Conservation (phyloP, 768 basidiomycete species). For the Calvatia gigantea region DNA sequence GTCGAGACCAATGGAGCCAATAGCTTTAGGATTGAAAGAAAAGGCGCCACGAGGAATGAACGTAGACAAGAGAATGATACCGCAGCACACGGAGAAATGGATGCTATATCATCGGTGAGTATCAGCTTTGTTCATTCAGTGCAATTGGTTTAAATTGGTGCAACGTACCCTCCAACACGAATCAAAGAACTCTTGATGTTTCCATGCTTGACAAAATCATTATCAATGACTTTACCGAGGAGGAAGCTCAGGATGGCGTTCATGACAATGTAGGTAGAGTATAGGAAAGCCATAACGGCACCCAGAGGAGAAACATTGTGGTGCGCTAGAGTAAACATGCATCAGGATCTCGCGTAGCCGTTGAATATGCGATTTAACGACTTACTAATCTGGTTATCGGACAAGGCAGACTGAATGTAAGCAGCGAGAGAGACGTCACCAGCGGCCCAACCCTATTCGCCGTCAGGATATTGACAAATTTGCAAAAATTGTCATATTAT, state of each 20-base stretch:
- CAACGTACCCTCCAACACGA: constrained; percentile 27
- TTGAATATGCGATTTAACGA: not conserved
- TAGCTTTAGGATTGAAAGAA: constrained; percentile 27
- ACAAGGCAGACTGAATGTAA: constrained; percentile 28
- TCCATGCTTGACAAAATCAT: constrained; percentile 19
- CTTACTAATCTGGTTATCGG: constrained; percentile 25
- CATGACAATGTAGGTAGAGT: constrained; percentile 30
- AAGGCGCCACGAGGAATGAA: constrained; percentile 28
- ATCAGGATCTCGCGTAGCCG: not conserved
- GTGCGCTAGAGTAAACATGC: constrained; percentile 17
- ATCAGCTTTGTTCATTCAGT: not conserved
- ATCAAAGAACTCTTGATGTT: constrained; percentile 21
- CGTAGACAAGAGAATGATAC: constrained; percentile 24
- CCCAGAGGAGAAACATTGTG: constrained; percentile 25
- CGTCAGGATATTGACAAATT: not conserved
- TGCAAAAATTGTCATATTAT: not conserved
- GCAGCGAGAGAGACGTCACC: constrained; percentile 32
- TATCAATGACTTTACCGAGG: constrained; percentile 29
- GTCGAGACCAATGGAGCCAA: constrained; percentile 14
- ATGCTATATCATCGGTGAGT: constrained; percentile 13
- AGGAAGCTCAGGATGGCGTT: constrained; percentile 17
- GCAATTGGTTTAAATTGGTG: not conserved
- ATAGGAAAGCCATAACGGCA: constrained; percentile 31
- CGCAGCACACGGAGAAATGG: constrained; percentile 27
- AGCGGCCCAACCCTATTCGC: constrained; percentile 29